Evolutionary conservation across 2,329 filamentous ascomycete genomes (phyloP).

Genomic region (Anthostomella pinea): DNA sequence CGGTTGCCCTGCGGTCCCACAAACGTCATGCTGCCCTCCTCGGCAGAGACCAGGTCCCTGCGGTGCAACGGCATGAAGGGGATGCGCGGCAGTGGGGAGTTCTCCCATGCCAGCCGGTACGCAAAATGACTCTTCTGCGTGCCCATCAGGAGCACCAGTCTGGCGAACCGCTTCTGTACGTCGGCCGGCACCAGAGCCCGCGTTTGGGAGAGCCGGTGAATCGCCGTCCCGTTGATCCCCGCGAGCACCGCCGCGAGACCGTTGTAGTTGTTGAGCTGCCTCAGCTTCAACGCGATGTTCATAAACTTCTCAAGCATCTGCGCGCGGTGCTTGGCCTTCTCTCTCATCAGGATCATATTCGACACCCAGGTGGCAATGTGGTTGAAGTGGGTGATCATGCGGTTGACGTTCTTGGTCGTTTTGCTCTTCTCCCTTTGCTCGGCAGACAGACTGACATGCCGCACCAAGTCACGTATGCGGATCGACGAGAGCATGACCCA

Average conservation of each 20-base stretch:
- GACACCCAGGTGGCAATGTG: slow-evolving; percentile 79
- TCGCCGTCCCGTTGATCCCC: slow-evolving; percentile 82
- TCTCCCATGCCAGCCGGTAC: slow-evolving; percentile 97
- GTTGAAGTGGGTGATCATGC: slow-evolving; percentile 92
- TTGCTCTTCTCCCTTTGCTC: slow-evolving; percentile 72
- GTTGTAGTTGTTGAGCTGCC: slow-evolving; percentile 96
- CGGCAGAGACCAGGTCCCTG: slow-evolving; percentile 85
- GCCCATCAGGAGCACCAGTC: slow-evolving; percentile 87
- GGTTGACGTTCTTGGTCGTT: slow-evolving; percentile 81
- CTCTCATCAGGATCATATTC: slow-evolving; percentile 81
- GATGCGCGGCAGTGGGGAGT: slow-evolving; percentile 84
- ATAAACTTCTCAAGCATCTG: slow-evolving; percentile 95
- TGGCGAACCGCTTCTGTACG: slow-evolving; percentile 79
- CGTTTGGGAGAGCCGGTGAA: slow-evolving; percentile 80
- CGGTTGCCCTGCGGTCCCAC: slow-evolving; percentile 68
- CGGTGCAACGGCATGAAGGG: slow-evolving; percentile 90
- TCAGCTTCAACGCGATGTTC: slow-evolving; percentile 79
- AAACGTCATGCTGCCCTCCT: slow-evolving; percentile 89
- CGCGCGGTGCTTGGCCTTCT: slow-evolving; percentile 93
- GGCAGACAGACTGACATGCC: slow-evolving; percentile 76
- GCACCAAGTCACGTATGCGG: slow-evolving; percentile 85
- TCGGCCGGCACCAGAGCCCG: slow-evolving; percentile 69
- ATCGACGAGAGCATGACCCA: slow-evolving; percentile 99
- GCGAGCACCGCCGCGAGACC: slow-evolving; percentile 90
- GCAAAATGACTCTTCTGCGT: slow-evolving; percentile 90